phyloP scores from a whole-genome alignment of 495 filamentous ascomycete genomes.

The Xylaria flabelliformis region DNA sequence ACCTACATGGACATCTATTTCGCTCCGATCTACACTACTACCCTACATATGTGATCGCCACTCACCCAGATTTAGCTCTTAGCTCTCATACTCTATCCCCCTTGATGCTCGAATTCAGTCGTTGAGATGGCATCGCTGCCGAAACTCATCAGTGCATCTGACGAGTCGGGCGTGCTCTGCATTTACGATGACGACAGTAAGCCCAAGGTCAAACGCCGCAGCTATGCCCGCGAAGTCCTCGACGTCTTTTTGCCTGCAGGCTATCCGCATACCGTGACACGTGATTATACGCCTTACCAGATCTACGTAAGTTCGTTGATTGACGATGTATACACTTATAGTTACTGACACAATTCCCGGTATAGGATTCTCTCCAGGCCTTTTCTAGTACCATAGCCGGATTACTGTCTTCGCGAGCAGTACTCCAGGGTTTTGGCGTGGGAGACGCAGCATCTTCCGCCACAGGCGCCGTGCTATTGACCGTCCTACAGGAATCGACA shows the following conservation, averaged over 20 bases:
- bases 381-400: constrained; percentile 94
- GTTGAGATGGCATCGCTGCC: constrained; percentile 16
- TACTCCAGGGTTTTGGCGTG: constrained; percentile 91
- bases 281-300: constrained; percentile 83
- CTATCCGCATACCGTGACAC: constrained; percentile 88
- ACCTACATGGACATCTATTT: neutral
- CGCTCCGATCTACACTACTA: neutral
- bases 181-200: constrained; percentile 31
- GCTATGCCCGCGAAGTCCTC: constrained; percentile 50
- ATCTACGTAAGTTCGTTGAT: constrained; percentile 45
- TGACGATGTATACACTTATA: too few relatives aligned
- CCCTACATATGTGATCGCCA: neutral
- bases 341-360: too few relatives aligned
- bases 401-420: constrained; percentile 84
- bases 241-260: constrained; percentile 91
- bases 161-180: constrained; percentile 30
- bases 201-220: constrained; percentile 24
- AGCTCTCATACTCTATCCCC: neutral
- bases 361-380: constrained; percentile 85
- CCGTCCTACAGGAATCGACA: constrained; percentile 83
- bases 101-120: neutral
- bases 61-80: neutral
- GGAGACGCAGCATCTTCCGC: constrained; percentile 86
- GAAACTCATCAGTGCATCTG: constrained; percentile 27
- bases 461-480: constrained; percentile 84